Percentiles rank a stretch among this genome's conserved stretches.
Conservation (phyloP, 2,329 filamentous ascomycete species). For the Neospermospora avenae region DNA sequence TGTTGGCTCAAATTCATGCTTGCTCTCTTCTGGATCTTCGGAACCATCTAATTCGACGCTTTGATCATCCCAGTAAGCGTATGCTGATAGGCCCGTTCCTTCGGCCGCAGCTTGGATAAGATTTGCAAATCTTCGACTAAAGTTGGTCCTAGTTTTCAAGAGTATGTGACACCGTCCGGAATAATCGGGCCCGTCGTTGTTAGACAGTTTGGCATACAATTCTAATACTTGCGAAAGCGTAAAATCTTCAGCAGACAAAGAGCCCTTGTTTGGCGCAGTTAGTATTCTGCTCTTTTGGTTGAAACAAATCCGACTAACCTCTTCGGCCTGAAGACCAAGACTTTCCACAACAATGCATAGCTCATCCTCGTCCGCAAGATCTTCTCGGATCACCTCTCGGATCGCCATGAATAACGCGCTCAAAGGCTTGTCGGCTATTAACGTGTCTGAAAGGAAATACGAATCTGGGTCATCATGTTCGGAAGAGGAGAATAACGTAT, state of each 20-base stretch:
- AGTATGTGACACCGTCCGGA: slow-evolving; percentile 56
- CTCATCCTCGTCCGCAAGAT: slow-evolving; percentile 54
- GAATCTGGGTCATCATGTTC: slow-evolving; percentile 50
- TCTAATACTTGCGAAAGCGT: slow-evolving; percentile 56
- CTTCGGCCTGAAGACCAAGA: slow-evolving; percentile 53
- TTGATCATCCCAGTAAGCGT: slow-evolving; percentile 27
- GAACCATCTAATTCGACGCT: slow-evolving; percentile 25
- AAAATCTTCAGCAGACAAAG: slow-evolving; percentile 44
- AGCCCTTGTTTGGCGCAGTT: slow-evolving; percentile 42
- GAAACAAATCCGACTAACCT: slow-evolving; percentile 43
- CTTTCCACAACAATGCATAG: slow-evolving; percentile 52
- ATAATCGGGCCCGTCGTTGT: slow-evolving; percentile 53
- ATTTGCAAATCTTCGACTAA: slow-evolving; percentile 49
- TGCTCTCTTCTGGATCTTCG: slow-evolving; percentile 11
- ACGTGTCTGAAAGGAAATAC: slow-evolving; percentile 55
- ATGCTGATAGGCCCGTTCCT: slow-evolving; percentile 47
- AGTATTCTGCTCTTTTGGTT: slow-evolving; percentile 28
- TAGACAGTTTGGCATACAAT: slow-evolving; percentile 55
- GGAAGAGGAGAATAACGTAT: slow-evolving; percentile 55
- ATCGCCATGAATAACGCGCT: slow-evolving; percentile 54
- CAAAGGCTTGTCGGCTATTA: slow-evolving; percentile 50
- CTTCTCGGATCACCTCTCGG: slow-evolving; percentile 51
- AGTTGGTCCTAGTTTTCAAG: slow-evolving; percentile 51
- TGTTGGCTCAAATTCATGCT: neutral
- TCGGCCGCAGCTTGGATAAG: slow-evolving; percentile 50